phyloP scores from a whole-genome alignment of 805 yeast species.

The Candida endomychidarum region DNA sequence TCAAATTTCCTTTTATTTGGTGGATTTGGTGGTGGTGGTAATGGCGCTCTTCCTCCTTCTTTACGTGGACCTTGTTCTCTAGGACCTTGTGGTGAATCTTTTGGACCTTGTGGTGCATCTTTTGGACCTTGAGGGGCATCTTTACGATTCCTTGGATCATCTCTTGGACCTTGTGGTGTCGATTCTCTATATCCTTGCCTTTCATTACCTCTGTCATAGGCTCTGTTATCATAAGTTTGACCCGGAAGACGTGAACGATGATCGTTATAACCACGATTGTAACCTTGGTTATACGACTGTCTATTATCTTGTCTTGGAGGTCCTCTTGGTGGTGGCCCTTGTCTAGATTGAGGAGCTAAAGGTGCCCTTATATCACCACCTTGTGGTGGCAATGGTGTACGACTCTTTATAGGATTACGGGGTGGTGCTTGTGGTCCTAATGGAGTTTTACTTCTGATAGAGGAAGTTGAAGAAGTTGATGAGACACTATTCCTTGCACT shows the following conservation, averaged over 20 bases:
- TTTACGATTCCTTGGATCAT: too few relatives aligned
- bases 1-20: conserved; percentile 26
- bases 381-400: conserved; percentile 17
- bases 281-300: not conserved
- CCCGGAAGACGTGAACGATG: conserved; percentile 5
- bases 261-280: too few relatives aligned
- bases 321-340: not conserved
- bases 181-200: too few relatives aligned
- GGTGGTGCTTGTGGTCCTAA: conserved; percentile 14
- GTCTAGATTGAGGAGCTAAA: conserved; percentile 3
- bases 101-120: too few relatives aligned
- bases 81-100: too few relatives aligned
- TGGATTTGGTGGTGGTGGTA: conserved; percentile 14
- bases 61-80: conserved; percentile 22
- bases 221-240: conserved; percentile 10
- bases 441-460: conserved; percentile 10
- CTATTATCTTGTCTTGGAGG: conserved; percentile 2
- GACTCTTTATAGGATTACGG: conserved; percentile 3
- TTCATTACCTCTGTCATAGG: too few relatives aligned
- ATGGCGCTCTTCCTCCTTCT: conserved; percentile 16
- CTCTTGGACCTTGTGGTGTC: too few relatives aligned
- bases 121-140: too few relatives aligned
- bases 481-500: not conserved
- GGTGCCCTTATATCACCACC: conserved; percentile 1
- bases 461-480: not conserved